Conservation (phyloP, 345 rosid species). For the Geranium rotundifolium region DNA sequence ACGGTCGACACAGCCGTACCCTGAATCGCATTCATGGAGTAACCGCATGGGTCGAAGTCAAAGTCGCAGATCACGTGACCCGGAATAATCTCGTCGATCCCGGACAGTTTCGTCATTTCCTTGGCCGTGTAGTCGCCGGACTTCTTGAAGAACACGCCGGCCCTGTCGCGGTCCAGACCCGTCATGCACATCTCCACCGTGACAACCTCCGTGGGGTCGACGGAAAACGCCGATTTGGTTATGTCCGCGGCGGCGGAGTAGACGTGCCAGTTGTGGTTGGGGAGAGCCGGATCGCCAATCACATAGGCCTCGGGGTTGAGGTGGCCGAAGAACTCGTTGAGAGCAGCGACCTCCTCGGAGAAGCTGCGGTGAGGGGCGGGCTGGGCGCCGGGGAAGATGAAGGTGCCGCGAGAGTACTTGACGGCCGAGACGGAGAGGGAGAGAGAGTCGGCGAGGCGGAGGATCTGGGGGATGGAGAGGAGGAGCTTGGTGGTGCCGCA, state of each 20-base stretch:
- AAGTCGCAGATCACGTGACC: conserved; percentile 52
- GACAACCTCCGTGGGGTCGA: conserved; percentile 11
- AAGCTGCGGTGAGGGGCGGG: conserved; percentile 71
- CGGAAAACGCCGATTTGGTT: conserved; percentile 2
- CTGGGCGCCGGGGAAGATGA: conserved; percentile 62
- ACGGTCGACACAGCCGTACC: conserved; percentile 44
- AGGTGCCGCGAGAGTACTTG: conserved; percentile 69
- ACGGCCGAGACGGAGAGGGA: conserved; percentile 32
- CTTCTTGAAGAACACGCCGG: conserved; percentile 42
- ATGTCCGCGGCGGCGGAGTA: conserved; percentile 34
- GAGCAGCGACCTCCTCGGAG: conserved; percentile 42
- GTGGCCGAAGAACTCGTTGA: conserved; percentile 39
- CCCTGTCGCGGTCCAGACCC: conserved; percentile 42
- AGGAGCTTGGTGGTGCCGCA: conserved; percentile 78
- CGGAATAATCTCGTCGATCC: conserved; percentile 51
- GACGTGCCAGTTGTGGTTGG: conserved; percentile 50
- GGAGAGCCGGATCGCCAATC: conserved; percentile 28
- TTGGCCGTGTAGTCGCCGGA: conserved; percentile 17
- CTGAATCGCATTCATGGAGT: conserved; percentile 65
- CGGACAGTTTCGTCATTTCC: conserved; percentile 53
- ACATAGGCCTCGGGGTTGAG: conserved; percentile 31
- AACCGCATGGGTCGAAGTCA: conserved; percentile 74
- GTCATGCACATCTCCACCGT: conserved; percentile 78
- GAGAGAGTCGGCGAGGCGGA: conserved; percentile 31
- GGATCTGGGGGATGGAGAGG: conserved; percentile 38